A percentile compares a stretch with the other conserved stretches of the same genome.
These are phyloP conservation scores for Schoenoplectus triqueter DNA, from an alignment of 202 grass and related monocot species.

Conservation along the genomic window DNA sequence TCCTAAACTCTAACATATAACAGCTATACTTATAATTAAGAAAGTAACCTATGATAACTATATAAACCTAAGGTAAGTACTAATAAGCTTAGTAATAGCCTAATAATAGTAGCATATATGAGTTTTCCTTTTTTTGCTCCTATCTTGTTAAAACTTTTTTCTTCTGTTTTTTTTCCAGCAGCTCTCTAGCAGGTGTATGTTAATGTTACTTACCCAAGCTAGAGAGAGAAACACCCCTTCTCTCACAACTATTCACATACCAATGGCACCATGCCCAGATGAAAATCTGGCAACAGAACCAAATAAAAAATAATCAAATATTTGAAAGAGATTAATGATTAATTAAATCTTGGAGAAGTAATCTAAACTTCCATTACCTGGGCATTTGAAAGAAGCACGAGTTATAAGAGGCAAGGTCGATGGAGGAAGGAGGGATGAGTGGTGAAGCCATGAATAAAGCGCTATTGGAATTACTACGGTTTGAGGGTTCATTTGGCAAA, in stretches of 20 bases:
- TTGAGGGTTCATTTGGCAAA: constrained; percentile 29
- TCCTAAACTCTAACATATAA: constrained; percentile 44
- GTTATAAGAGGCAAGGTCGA: constrained; percentile 63
- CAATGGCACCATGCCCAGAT: constrained; percentile 67
- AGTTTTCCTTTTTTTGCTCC: constrained; percentile 35
- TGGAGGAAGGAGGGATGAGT: constrained; percentile 52
- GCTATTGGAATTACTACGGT: constrained; percentile 36
- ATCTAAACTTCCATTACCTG: constrained; percentile 48
- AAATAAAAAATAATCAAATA: constrained; percentile 32
- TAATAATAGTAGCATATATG: constrained; percentile 42
- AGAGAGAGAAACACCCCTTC: constrained; percentile 30
- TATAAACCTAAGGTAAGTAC: constrained; percentile 44
- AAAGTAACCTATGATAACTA: constrained; percentile 45
- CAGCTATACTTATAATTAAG: constrained; percentile 33
- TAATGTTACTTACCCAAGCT: constrained; percentile 36
- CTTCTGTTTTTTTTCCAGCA: constrained; percentile 32
- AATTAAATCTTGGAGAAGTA: not conserved
- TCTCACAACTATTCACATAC: constrained; percentile 59
- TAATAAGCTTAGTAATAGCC: constrained; percentile 37
- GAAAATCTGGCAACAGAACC: constrained; percentile 53
- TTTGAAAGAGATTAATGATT: not conserved
- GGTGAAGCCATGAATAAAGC: constrained; percentile 50
- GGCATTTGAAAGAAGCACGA: constrained; percentile 85
- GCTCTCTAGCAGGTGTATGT: constrained; percentile 17
- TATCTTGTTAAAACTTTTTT: constrained; percentile 42